phyloP scores from a whole-genome alignment of 2,329 filamentous ascomycete species.

The Epichloe coenophiala region DNA sequence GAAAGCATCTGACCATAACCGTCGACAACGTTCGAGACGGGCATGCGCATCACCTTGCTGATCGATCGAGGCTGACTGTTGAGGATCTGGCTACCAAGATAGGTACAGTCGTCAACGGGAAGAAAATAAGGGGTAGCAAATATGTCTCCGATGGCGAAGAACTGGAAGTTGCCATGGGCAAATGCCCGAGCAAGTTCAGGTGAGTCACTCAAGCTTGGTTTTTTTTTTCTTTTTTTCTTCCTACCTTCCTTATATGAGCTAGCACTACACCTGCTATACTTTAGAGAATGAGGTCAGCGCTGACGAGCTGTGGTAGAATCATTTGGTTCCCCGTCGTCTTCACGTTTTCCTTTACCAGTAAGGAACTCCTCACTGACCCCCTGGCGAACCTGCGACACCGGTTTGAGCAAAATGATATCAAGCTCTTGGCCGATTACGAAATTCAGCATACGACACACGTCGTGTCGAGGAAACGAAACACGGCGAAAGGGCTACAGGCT shows the following conservation, averaged over 20 bases:
- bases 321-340: constrained; percentile 72
- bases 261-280: no score
- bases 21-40: constrained; percentile 52
- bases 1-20: constrained; percentile 72
- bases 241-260: no score
- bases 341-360: constrained; percentile 56
- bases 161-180: constrained; percentile 59
- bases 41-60: constrained; percentile 50
- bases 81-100: constrained; percentile 74
- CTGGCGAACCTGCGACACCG: constrained; percentile 46
- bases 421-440: constrained; percentile 63
- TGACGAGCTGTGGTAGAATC: constrained; percentile 35
- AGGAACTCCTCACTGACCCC: constrained; percentile 54
- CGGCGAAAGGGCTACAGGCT: constrained; percentile 73
- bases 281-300: neutral
- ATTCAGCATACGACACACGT: constrained; percentile 68
- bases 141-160: constrained; percentile 33
- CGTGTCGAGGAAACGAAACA: constrained; percentile 80
- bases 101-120: constrained; percentile 66
- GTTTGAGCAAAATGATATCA: constrained; percentile 80
- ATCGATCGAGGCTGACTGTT: constrained; percentile 56
- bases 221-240: no score
- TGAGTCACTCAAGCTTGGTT: constrained; percentile 18
- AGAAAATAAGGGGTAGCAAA: constrained; percentile 50
- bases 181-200: constrained; percentile 50